These are phyloP conservation scores for Chlorophyllum brunneum DNA, from an alignment of 768 basidiomycete genomes.

Conservation along the genomic window DNA sequence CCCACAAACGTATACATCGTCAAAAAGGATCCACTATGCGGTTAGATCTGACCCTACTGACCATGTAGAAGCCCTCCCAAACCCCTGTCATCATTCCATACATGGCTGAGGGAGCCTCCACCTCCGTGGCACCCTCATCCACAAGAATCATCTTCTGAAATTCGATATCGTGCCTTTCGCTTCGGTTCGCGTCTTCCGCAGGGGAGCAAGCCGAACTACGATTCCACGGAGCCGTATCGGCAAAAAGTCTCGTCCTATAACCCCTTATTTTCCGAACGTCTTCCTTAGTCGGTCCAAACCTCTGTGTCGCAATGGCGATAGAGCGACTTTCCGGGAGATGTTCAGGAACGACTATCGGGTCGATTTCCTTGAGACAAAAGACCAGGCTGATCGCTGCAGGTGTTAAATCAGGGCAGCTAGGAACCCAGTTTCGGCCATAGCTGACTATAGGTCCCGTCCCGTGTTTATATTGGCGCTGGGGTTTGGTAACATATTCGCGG, in stretches of 20 bases:
- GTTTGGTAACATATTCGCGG: neutral
- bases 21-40: neutral
- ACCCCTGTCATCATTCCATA: constrained; percentile 48
- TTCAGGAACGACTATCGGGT: constrained; percentile 38
- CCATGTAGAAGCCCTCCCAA: constrained; percentile 64
- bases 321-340: constrained; percentile 50
- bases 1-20: neutral
- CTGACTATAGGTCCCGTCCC: constrained; percentile 1
- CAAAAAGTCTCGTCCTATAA: constrained; percentile 46
- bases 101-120: constrained; percentile 17
- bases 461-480: neutral
- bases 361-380: constrained; percentile 48
- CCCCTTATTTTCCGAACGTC: constrained; percentile 42
- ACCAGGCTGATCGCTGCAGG: constrained; percentile 49
- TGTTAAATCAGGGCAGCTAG: constrained; percentile 32
- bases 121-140: constrained; percentile 2
- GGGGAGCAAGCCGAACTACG: constrained; percentile 24
- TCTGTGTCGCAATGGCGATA: constrained; percentile 38
- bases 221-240: constrained; percentile 29
- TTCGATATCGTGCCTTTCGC: constrained; percentile 19
- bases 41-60: constrained; percentile 24
- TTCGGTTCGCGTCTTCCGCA: constrained; percentile 5
- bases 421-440: constrained; percentile 11
- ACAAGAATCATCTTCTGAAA: constrained; percentile 16
- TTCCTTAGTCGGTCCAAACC: constrained; percentile 49